phyloP scores from a whole-genome alignment of 495 filamentous ascomycete species.

The Achaetomiella virescens region DNA sequence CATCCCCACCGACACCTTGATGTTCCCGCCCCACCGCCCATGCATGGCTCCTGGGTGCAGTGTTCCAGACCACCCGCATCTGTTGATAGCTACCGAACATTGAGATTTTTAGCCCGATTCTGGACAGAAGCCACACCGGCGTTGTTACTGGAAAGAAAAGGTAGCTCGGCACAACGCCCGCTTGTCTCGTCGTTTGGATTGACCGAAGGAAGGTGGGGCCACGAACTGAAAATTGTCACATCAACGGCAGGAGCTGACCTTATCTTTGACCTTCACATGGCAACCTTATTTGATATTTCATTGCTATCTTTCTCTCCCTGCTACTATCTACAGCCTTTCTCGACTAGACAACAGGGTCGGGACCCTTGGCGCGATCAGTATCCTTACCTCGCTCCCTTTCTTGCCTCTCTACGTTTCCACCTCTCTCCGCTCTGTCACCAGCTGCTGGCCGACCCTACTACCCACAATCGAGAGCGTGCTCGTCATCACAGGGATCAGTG shows the following conservation, averaged over 20 bases:
- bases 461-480: not conserved
- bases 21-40: not conserved
- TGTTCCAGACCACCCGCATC: not conserved
- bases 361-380: no score
- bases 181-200: no score
- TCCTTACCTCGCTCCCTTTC: not conserved
- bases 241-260: not conserved
- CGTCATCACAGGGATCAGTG: not conserved
- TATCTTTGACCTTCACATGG: conserved; percentile 3
- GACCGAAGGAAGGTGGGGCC: not conserved
- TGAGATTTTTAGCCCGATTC: no score
- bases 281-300: no score
- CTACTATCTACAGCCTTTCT: not conserved
- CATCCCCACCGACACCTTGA: not conserved
- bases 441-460: no score
- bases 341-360: no score
- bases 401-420: not conserved
- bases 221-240: not conserved
- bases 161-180: not conserved
- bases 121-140: no score
- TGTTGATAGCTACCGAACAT: not conserved
- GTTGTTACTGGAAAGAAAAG: not conserved
- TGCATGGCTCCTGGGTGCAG: not conserved
- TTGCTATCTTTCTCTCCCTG: not conserved
- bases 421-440: no score